Conservation (phyloP, 805 yeast genomes). For the Sungouiella blattae region DNA sequence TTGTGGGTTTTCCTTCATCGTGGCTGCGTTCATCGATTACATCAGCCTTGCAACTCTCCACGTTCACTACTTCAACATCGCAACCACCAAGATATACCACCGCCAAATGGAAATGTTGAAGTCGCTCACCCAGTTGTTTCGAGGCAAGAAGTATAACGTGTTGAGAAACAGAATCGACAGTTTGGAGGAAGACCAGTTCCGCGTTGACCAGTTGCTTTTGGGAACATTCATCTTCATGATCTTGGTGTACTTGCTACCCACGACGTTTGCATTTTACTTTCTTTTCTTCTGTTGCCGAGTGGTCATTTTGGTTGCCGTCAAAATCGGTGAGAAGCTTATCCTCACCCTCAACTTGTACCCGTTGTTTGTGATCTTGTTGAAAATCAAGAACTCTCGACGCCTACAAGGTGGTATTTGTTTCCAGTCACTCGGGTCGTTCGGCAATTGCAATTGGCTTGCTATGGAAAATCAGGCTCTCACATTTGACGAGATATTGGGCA, state of each 20-base stretch:
- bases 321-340: slow-evolving; percentile 54
- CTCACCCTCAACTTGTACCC: slow-evolving; percentile 82
- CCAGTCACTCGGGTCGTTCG: slow-evolving; percentile 14
- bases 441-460: slow-evolving; percentile 22
- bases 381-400: slow-evolving; percentile 73
- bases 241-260: slow-evolving; percentile 75
- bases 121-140: slow-evolving; percentile 77
- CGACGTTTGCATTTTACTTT: slow-evolving; percentile 79
- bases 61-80: slow-evolving; percentile 69
- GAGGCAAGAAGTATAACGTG: slow-evolving; percentile 85
- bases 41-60: slow-evolving; percentile 64
- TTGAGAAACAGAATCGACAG: slow-evolving; percentile 83
- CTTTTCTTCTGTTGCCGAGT: slow-evolving; percentile 65
- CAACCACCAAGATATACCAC: slow-evolving; percentile 73
- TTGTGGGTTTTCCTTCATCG: slow-evolving; percentile 67
- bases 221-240: slow-evolving; percentile 89
- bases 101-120: slow-evolving; percentile 66
- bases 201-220: slow-evolving; percentile 77
- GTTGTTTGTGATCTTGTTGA: slow-evolving; percentile 71
- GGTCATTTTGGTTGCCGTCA: slow-evolving; percentile 44
- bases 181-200: slow-evolving; percentile 62
- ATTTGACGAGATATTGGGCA: slow-evolving; percentile 31
- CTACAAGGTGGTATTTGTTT: slow-evolving; percentile 52
- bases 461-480: slow-evolving; percentile 38
- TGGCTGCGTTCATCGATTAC: slow-evolving; percentile 65